Evolutionary conservation across 2,329 filamentous ascomycete species (phyloP), one percentile per base, ranked within the genome.

Genomic region (Xylaria sp.): DNA sequence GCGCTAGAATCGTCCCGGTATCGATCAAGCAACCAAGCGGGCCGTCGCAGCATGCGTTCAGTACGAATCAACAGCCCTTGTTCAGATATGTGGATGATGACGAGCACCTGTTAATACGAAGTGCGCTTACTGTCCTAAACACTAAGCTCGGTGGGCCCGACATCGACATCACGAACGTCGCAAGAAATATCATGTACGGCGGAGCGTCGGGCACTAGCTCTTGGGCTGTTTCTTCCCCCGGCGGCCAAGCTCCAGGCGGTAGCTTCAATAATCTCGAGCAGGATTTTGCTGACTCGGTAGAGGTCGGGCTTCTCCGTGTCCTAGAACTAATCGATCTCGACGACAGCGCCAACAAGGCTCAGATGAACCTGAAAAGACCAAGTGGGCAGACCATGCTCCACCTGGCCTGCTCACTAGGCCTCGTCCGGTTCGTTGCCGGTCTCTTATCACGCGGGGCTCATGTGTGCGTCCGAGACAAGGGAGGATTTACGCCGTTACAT

Each of bases 381-480:
- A 89, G 85, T 11, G 90, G 90, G 0, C 89, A 93, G 66, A 91
- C 89, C 1, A 87, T 95, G 80, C 80, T 95, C 57, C 90, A 94
- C 65, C 77, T 92, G 57, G 90, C 89, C 1, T 90, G 86, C 62
- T 88, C 88, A 7, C 75, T 92, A 11, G 90, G 90, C 5, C 82
- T 91, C 62, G 83, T 87, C 59, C 83, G 89, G 43, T 88, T 95
- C 59, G 89, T 89, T 45, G 89, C 89, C 11, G 90, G 87, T 24
- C 79, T 95, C 21, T 76, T 95, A 18, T 88, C 87, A 8, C 83
- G 90, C 59, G 89, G 90, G n/a, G 90, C 90, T 18, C 88, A 89
- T 65, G 85, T 88, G 1, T 86, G 93, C 64, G 76, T 86, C 37
- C 82, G 85, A 50, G 91, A 96, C 68, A 88, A 86, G 58, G 88